Percentiles rank a stretch among this genome's conserved stretches.
These are phyloP conservation scores for Aquilaria malaccensis DNA, from an alignment of 345 rosid species.

Conservation along the genomic window DNA sequence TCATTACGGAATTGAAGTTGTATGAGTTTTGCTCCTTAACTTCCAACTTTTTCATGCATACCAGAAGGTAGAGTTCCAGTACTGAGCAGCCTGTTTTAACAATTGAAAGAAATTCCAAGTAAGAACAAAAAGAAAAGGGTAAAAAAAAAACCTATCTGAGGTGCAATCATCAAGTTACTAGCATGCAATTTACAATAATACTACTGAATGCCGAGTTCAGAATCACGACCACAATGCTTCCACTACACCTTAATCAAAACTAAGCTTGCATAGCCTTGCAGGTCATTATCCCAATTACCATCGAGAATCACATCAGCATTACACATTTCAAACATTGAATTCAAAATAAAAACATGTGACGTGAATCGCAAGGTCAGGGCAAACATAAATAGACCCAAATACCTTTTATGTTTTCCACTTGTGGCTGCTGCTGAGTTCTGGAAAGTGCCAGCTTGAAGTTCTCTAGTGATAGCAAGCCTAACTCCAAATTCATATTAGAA, in stretches of 20 bases:
- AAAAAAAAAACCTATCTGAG: background rate
- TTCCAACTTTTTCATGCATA: constrained; percentile 86
- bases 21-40: constrained; percentile 77
- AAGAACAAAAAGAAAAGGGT: background rate
- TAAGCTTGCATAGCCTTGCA: too few species aligned
- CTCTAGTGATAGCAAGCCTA: constrained; percentile 63
- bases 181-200: too few species aligned
- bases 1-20: constrained; percentile 78
- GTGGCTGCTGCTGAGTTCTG: constrained; percentile 62
- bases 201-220: too few species aligned
- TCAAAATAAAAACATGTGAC: background rate
- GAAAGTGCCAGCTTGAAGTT: constrained; percentile 71
- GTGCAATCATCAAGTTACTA: too few species aligned
- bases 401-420: constrained; percentile 81
- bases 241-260: too few species aligned
- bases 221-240: too few species aligned
- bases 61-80: constrained; percentile 79
- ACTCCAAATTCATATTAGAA: constrained; percentile 55
- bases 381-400: constrained; percentile 1
- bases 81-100: constrained; percentile 72
- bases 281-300: too few species aligned
- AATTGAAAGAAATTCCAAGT: background rate
- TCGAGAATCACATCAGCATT: too few species aligned
- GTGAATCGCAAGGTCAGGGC: too few species aligned
- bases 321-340: background rate